Conservation (phyloP, 441 rosid genomes). For the Gossypium davidsonii region DNA sequence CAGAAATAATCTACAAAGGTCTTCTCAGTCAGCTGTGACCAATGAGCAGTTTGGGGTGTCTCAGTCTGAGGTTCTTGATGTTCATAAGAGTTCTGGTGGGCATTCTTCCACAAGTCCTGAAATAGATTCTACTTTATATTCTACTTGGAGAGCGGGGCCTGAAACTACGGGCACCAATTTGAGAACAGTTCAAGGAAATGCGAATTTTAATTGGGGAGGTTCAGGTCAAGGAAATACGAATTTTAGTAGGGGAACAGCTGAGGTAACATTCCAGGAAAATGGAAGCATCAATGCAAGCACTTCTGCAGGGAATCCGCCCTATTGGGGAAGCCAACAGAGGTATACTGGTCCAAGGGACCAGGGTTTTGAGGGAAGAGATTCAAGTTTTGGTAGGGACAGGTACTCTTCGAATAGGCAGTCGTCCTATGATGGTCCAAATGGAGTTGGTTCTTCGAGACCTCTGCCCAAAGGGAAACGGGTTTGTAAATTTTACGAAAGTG, state of each 20-base stretch:
- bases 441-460: conserved; percentile 44
- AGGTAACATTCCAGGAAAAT: conserved; percentile 20
- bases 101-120: conserved; percentile 42
- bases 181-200: conserved; percentile 34
- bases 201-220: conserved; percentile 26
- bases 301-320: conserved; percentile 25
- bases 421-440: conserved; percentile 36
- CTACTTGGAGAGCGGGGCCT: conserved; percentile 31
- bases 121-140: conserved; percentile 30
- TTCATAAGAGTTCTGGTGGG: conserved; percentile 37
- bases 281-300: conserved; percentile 23
- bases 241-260: conserved; percentile 26
- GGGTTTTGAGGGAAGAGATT: conserved; percentile 31
- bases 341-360: conserved; percentile 40
- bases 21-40: conserved; percentile 39
- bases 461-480: conserved; percentile 67
- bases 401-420: conserved; percentile 45
- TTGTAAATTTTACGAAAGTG: conserved; percentile 84
- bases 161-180: conserved; percentile 20
- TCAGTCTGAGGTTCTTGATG: conserved; percentile 25
- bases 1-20: conserved; percentile 46
- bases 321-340: conserved; percentile 45
- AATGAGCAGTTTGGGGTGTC: conserved; percentile 29
- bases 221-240: conserved; percentile 24
- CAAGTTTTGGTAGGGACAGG: conserved; percentile 40